Evolutionary conservation across 2,329 filamentous ascomycete species (phyloP), one percentile per base, ranked within the genome.

Genomic region (Colletotrichum graminicola): DNA sequence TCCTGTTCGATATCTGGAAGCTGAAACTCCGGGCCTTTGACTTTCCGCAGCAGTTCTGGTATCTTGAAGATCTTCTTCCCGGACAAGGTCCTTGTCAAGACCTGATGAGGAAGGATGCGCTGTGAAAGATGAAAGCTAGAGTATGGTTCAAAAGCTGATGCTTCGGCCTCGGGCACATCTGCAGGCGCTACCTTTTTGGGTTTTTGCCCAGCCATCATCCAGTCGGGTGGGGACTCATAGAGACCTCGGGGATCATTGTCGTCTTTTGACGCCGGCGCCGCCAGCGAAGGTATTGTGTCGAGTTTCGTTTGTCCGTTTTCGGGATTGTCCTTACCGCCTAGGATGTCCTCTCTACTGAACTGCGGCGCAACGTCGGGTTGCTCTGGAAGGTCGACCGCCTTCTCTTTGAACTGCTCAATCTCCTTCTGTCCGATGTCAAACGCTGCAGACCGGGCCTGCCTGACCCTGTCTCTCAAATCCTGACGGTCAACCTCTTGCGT

Each of bases 1-100:
- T 99, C 95, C 64, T 93, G 90, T 77, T 98, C 94, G 63, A 94
- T 86, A 71, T 92, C 90, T 0, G 97, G 95, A 0, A 95, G 87
- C 45, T 93, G 89, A 79, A 93, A 99, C 41, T 93, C 88, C 0
- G 96, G 96, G 1, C 91, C 90, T 80, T 95, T 97, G 74, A 99
- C 91, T 16, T 89, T 88, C 76, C 91, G 92, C 14, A 98, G 84
- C 5, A 99, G 85, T 74, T 97, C 93, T 7, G 95, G 93, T 73
- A 99, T 87, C 1, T 88, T 88, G 75, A 94, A 92, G 2, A 92
- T 85, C 63, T 92, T 93, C 80, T 96, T 97, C 43, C 90, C 90
- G 7, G 91, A 86, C 18, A 99, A 85, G 4, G 93, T 93, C 32
- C 95, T 91, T 2, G 92, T 90, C 29, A 99, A 85, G 23, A 93